Evolutionary conservation across 2,329 filamentous ascomycete genomes (phyloP).

Genomic region (Apiospora malaysiana): DNA sequence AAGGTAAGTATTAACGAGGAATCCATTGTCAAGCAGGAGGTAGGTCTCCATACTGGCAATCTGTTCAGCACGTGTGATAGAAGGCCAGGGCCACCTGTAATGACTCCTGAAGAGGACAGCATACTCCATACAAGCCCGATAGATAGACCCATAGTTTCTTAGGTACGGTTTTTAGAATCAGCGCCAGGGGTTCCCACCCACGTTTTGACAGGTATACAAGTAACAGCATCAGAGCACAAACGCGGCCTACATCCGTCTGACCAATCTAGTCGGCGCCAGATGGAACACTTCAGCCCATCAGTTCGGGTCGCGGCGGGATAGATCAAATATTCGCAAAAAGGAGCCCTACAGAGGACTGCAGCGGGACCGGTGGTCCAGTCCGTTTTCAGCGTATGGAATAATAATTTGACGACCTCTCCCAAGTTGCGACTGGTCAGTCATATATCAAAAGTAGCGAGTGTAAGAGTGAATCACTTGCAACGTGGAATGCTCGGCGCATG

Average conservation of each 20-base stretch:
- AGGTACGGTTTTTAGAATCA: neutral
- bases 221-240: neutral
- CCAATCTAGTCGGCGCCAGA: slow-evolving; percentile 14
- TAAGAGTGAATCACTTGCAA: neutral
- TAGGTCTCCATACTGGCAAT: no score
- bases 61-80: neutral
- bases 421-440: neutral
- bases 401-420: no score
- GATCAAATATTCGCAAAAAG: neutral
- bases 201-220: slow-evolving; percentile 5
- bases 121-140: no score
- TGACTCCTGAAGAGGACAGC: neutral
- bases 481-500: neutral
- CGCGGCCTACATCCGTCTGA: neutral
- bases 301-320: neutral
- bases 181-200: neutral
- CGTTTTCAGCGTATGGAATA: neutral
- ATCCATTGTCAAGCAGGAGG: neutral
- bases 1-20: neutral
- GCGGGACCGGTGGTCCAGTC: no score
- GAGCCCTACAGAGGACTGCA: neutral
- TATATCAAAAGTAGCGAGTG: neutral
- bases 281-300: neutral
- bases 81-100: neutral
- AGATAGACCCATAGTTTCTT: no score